A percentile compares a stretch with the other conserved stretches of the same genome.
Evolutionary conservation across 164 flowering plant genomes (phyloP).

Genomic region (Vitis cinerea): DNA sequence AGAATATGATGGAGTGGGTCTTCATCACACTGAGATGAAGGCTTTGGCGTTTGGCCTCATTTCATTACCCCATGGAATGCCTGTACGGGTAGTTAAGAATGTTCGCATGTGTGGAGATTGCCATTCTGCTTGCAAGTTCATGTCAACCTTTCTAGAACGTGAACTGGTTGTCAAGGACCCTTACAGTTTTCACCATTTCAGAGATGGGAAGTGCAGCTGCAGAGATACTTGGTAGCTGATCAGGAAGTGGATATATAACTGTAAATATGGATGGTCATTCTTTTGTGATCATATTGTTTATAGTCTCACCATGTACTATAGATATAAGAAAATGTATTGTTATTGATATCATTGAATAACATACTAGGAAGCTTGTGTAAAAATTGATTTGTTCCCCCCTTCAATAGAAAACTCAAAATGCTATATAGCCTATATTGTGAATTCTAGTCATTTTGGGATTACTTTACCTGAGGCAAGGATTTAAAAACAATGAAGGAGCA

Average conservation of each 20-base stretch:
- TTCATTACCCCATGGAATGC: conserved; percentile 17
- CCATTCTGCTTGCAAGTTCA: conserved; percentile 41
- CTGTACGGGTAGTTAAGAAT: conserved; percentile 32
- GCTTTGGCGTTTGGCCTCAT: conserved; percentile 38
- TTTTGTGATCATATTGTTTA: too few relatives aligned
- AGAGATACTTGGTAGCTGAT: conserved; percentile 32
- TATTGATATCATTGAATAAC: too few relatives aligned
- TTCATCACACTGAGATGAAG: conserved; percentile 34
- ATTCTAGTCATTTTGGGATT: too few relatives aligned
- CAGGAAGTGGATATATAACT: conserved; percentile 4
- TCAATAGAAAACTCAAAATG: too few relatives aligned
- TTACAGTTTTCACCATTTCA: conserved; percentile 37
- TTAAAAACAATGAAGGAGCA: too few relatives aligned
- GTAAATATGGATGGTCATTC: too few relatives aligned
- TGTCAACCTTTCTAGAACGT: conserved; percentile 28
- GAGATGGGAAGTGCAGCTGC: conserved; percentile 39
- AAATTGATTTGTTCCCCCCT: too few relatives aligned
- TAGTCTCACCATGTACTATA: too few relatives aligned
- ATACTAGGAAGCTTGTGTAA: too few relatives aligned
- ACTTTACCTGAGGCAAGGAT: too few relatives aligned
- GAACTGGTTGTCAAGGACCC: conserved; percentile 32
- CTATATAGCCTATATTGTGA: too few relatives aligned
- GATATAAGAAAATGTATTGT: too few relatives aligned
- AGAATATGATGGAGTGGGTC: conserved; percentile 17
- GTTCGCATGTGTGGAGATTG: conserved; percentile 12